Evolutionary conservation across 2,329 filamentous ascomycete species (phyloP).

Genomic region (Talaromyces funiculosus): DNA sequence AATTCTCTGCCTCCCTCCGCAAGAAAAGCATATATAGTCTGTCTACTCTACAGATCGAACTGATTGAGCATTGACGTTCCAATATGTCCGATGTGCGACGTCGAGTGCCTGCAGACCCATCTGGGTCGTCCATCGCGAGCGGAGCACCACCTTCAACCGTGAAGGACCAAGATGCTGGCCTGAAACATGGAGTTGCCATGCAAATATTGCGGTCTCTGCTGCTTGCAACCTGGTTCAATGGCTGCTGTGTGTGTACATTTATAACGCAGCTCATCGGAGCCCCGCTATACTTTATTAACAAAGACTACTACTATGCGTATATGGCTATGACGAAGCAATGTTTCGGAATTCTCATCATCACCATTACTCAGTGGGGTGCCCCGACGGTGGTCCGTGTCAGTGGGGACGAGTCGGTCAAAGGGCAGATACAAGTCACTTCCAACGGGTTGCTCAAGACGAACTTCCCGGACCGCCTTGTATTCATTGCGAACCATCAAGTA

Average conservation of each 20-base stretch:
- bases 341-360: constrained; percentile 58
- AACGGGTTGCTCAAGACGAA: constrained; percentile 55
- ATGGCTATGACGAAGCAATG: constrained; percentile 63
- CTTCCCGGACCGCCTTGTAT: constrained; percentile 56
- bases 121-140: constrained; percentile 17
- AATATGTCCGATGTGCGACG: constrained; percentile 32
- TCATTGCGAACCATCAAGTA: constrained; percentile 62
- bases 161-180: constrained; percentile 24
- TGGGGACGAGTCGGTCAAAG: constrained; percentile 55
- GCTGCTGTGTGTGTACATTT: constrained; percentile 40
- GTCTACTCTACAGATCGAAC: neutral
- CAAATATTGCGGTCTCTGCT: constrained; percentile 43
- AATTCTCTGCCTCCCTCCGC: neutral
- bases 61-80: neutral
- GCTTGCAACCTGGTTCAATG: constrained; percentile 42
- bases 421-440: constrained; percentile 51
- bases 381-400: constrained; percentile 59
- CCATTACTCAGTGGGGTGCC: constrained; percentile 58
- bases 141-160: constrained; percentile 20
- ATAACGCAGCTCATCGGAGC: constrained; percentile 56
- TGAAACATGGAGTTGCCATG: constrained; percentile 43
- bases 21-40: neutral
- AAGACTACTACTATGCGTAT: constrained; percentile 57
- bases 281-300: constrained; percentile 57
- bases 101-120: constrained; percentile 22